A percentile compares a stretch with the other conserved stretches of the same genome.
Conservation (phyloP, 176 grass and related monocot species). For the Musa itinerans region DNA sequence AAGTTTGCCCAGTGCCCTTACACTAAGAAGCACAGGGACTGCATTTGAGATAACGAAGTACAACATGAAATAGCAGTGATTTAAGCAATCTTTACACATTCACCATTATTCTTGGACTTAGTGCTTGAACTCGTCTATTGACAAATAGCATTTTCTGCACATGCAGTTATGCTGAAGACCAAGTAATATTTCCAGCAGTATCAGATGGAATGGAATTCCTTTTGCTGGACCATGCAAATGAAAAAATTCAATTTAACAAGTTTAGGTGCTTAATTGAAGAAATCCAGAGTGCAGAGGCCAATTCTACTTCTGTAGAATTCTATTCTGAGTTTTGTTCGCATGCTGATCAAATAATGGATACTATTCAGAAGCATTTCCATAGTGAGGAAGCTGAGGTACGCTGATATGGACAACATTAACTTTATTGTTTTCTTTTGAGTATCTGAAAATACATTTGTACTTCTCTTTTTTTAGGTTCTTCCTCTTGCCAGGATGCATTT, state of each 20-base stretch:
- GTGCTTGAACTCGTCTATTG: neutral
- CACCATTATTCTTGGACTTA: neutral
- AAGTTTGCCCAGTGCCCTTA: neutral
- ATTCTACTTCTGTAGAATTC: conserved; percentile 46
- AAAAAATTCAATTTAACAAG: conserved; percentile 55
- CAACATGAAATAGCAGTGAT: neutral
- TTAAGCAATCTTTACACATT: neutral
- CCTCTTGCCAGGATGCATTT: conserved; percentile 69
- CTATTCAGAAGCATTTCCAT: conserved; percentile 73
- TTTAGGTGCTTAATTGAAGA: conserved; percentile 88
- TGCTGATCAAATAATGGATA: conserved; percentile 88
- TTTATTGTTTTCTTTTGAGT: neutral
- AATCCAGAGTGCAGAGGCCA: conserved; percentile 55
- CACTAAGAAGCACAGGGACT: neutral
- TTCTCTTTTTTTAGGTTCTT: conserved; percentile 55
- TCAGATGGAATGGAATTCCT: conserved; percentile 43
- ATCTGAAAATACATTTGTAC: conserved; percentile 15
- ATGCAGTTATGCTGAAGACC: conserved; percentile 73
- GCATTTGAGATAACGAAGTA: neutral
- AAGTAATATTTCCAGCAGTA: conserved; percentile 92
- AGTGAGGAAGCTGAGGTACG: conserved; percentile 74
- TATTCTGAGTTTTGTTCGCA: conserved; percentile 74
- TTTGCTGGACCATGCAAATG: conserved; percentile 71
- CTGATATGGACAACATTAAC: neutral
- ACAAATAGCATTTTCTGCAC: conserved; percentile 1